Conservation (phyloP, 352 stramenopile species). For the Thalassiosira oceanica region DNA sequence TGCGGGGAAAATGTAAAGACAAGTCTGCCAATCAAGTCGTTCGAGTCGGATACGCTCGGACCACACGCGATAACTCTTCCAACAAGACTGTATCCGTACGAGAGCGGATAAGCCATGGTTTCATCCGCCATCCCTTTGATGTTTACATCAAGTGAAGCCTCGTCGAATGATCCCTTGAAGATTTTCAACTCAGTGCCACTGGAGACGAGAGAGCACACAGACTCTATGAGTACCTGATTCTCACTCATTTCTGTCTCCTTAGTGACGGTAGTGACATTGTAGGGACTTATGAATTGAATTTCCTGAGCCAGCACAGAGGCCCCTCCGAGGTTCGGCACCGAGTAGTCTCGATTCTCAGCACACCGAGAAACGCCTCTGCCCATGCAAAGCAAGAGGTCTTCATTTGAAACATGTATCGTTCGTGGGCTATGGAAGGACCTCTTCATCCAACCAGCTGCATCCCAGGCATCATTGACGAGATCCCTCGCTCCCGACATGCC, state of each 20-base stretch:
- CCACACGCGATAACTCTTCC: conserved; percentile 76
- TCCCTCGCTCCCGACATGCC: conserved; percentile 58
- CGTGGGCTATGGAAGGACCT: conserved; percentile 36
- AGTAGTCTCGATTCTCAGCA: background rate
- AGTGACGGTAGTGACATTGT: conserved; percentile 51
- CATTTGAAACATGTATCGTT: conserved; percentile 73
- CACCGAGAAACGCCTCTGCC: background rate
- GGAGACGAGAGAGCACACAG: conserved; percentile 81
- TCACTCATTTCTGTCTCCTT: conserved; percentile 31
- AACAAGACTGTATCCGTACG: conserved; percentile 83
- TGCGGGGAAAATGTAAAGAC: conserved; percentile 83
- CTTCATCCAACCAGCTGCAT: conserved; percentile 68
- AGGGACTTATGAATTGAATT: conserved; percentile 68
- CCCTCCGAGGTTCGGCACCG: too few relatives aligned
- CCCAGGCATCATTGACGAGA: conserved; percentile 50
- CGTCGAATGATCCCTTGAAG: conserved; percentile 80
- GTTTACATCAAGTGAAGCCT: conserved; percentile 73
- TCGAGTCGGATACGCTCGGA: conserved; percentile 42
- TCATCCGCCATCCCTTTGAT: conserved; percentile 80
- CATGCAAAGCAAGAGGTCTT: conserved; percentile 77
- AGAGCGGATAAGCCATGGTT: conserved; percentile 80
- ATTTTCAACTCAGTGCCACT: conserved; percentile 84
- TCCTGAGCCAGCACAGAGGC: conserved; percentile 42
- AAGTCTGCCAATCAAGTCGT: conserved; percentile 66
- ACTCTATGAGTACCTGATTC: conserved; percentile 63